phyloP scores from a whole-genome alignment of 148 eudicot genomes.

The Cornus controversa region DNA sequence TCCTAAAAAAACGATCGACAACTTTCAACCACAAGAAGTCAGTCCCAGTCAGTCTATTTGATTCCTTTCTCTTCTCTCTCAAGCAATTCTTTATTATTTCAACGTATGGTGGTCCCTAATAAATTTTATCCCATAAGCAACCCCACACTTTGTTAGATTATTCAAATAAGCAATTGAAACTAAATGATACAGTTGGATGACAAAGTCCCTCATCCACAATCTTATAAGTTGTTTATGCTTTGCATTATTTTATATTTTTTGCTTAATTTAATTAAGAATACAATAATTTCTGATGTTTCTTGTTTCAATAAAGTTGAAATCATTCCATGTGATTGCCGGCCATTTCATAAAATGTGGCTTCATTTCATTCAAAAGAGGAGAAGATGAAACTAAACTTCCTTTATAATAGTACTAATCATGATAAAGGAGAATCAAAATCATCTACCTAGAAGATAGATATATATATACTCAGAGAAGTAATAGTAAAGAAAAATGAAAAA shows the following conservation, averaged over 20 bases:
- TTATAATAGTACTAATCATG: too few relatives aligned
- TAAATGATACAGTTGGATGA: neutral
- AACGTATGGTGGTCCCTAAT: too few relatives aligned
- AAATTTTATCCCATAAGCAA: too few relatives aligned
- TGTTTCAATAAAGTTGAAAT: neutral
- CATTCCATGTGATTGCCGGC: constrained; percentile 8
- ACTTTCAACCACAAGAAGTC: constrained; percentile 7
- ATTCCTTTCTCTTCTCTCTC: neutral
- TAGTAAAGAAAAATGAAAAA: too few relatives aligned
- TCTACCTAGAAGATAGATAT: neutral
- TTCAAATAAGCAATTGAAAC: neutral
- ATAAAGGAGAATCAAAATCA: too few relatives aligned
- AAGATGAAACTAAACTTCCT: too few relatives aligned
- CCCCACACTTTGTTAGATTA: neutral
- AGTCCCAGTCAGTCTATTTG: too few relatives aligned
- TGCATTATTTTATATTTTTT: neutral
- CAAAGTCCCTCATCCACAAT: constrained; percentile 1
- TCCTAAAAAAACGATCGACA: neutral
- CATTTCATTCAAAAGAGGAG: neutral
- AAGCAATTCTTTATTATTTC: too few relatives aligned
- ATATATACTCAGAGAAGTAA: neutral
- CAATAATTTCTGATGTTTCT: neutral
- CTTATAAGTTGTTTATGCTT: neutral
- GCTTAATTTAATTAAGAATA: neutral
- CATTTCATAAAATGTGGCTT: constrained; percentile 3